phyloP scores from a whole-genome alignment of 345 rosid species.

The Draba incana region DNA sequence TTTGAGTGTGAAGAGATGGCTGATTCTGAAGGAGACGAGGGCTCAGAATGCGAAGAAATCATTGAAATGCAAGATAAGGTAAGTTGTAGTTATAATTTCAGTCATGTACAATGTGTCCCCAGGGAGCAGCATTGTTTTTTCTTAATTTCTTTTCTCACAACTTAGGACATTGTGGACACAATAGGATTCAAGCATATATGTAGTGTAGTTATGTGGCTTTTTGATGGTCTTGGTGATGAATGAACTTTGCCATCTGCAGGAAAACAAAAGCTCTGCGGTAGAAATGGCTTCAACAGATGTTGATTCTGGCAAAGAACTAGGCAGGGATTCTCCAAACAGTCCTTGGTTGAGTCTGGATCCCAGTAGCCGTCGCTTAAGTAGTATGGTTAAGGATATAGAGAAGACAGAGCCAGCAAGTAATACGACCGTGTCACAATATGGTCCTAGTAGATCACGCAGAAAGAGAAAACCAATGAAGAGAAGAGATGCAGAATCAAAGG shows the following conservation, averaged over 20 bases:
- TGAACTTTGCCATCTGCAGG: constrained; percentile 48
- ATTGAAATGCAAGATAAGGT: constrained; percentile 59
- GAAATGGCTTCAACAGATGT: constrained; percentile 38
- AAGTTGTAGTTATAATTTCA: constrained; percentile 23
- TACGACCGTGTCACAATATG: constrained; percentile 38
- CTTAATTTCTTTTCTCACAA: constrained; percentile 8
- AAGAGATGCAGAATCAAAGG: constrained; percentile 41
- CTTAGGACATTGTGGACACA: constrained; percentile 28
- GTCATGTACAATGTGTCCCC: constrained; percentile 12
- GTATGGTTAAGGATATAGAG: constrained; percentile 44
- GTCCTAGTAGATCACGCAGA: constrained; percentile 53
- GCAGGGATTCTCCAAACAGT: constrained; percentile 50
- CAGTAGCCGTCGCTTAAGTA: constrained; percentile 41
- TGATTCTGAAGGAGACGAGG: constrained; percentile 93
- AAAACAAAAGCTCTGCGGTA: constrained; percentile 35
- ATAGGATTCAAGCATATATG: constrained; percentile 2
- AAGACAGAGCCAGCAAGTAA: constrained; percentile 32
- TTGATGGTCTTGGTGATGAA: constrained; percentile 29
- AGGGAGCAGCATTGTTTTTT: constrained; percentile 10
- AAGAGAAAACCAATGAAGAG: constrained; percentile 46
- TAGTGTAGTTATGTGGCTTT: constrained; percentile 27
- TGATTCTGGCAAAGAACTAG: constrained; percentile 48
- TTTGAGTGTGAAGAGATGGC: constrained; percentile 99
- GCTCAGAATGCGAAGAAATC: constrained; percentile 50
- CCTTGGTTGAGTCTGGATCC: constrained; percentile 88